Evolutionary conservation across 2,329 filamentous ascomycete genomes (phyloP), one percentile per base, ranked within the genome.

Genomic region (Ophiostoma quercus): DNA sequence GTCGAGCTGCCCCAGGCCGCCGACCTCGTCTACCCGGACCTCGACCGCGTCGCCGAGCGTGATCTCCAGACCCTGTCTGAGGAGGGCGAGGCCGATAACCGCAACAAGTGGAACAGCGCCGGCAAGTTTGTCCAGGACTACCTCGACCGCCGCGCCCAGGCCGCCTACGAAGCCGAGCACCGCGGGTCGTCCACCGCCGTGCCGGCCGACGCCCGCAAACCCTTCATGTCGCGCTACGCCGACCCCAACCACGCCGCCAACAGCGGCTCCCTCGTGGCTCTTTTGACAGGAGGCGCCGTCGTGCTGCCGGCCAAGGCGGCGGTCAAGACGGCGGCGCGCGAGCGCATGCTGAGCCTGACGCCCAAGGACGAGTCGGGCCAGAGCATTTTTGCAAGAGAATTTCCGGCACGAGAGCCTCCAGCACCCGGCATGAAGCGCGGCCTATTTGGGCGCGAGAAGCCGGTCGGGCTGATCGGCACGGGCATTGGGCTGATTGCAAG

Each of bases 171-270:
- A 1, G 73, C 69, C 32, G 75, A 81, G 68, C 81, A 84, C 69
- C 82, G 82, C 0, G 77, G 77, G 57, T 80, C 78, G 19, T 73
- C 75, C 1, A 74, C 84, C 1, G 75, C 77, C 39, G 75, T 74
- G 76, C 71, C 74, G 72, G 72, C 72, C 74, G 76, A 71, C 74
- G 74, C 57, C 1, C 73, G 72, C 8, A 72, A 77, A 68, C 75
- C 76, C 0, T 85, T 85, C 72, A 76, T 77, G 0, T 84, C 81
- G 4, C 78, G 82, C 29, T 84, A 82, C 73, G 80, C 81, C 8
- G 84, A 87, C 71, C 84, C 84, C 0, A 83, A 80, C 71, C 81
- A 85, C 72, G 79, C 83, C 0, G 82, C 81, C 41, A 83, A 81
- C 72, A 83, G 79, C 37, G 84, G 84, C 2, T 80, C 79, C 7